These are phyloP conservation scores for Leccinum incarnatum DNA, from an alignment of 768 basidiomycete species.

Conservation along the genomic window DNA sequence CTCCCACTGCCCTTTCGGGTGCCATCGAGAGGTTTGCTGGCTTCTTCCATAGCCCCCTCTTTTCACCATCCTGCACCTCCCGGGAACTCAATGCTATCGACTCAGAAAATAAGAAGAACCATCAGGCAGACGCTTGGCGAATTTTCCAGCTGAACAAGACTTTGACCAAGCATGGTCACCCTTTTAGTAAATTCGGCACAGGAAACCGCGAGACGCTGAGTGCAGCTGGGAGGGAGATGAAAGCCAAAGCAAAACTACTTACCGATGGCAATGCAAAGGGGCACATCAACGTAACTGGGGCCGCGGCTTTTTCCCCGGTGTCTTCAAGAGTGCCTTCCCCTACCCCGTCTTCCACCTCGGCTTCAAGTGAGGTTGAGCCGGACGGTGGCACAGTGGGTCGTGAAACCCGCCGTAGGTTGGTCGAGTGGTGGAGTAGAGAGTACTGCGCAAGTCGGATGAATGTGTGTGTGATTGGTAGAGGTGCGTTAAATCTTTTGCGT, in stretches of 20 bases:
- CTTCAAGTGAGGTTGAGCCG: slow-evolving; percentile 57
- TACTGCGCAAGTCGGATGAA: slow-evolving; percentile 85
- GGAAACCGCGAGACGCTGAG: slow-evolving; percentile 77
- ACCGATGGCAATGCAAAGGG: slow-evolving; percentile 24
- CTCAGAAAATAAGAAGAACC: slow-evolving; percentile 96
- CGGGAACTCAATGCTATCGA: slow-evolving; percentile 95
- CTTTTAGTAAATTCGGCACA: slow-evolving; percentile 90
- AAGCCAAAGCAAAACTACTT: slow-evolving; percentile 45
- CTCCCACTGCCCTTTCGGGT: slow-evolving; percentile 57
- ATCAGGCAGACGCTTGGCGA: slow-evolving; percentile 88
- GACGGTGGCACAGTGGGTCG: slow-evolving; percentile 77
- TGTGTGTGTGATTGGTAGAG: slow-evolving; percentile 76
- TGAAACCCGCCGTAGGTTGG: slow-evolving; percentile 72
- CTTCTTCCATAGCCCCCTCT: slow-evolving; percentile 94
- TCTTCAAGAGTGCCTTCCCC: slow-evolving; percentile 59
- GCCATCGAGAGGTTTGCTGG: slow-evolving; percentile 76
- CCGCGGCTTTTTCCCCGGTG: slow-evolving; percentile 41
- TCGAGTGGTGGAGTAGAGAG: slow-evolving; percentile 83
- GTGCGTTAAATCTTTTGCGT: slow-evolving; percentile 34
- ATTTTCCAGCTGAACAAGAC: slow-evolving; percentile 93
- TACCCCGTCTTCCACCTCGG: slow-evolving; percentile 52
- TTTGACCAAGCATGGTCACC: slow-evolving; percentile 73
- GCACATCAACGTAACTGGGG: slow-evolving; percentile 16
- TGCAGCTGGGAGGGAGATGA: slow-evolving; percentile 55
- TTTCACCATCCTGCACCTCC: slow-evolving; percentile 77